A percentile compares a stretch with the other conserved stretches of the same genome.
Evolutionary conservation across 2,329 filamentous ascomycete genomes (phyloP).

Genomic region (Pseudohalonectria lignicola): DNA sequence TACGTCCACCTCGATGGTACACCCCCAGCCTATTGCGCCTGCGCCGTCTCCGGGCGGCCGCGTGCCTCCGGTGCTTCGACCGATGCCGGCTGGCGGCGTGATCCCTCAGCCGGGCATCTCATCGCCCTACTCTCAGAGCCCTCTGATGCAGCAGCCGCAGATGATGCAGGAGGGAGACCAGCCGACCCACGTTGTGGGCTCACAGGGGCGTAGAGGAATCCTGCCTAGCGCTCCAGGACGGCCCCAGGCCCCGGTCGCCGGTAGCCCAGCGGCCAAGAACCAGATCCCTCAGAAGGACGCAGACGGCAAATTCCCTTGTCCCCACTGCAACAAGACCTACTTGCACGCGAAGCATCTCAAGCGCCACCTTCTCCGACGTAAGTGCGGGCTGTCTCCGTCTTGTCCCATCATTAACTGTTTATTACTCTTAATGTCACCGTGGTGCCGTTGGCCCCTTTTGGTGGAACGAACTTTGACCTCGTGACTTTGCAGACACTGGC

Average conservation of each 20-base stretch:
- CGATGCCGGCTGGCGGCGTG: constrained; percentile 59
- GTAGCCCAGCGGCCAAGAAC: constrained; percentile 61
- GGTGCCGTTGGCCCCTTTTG: no score
- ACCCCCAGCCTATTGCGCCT: constrained; percentile 67
- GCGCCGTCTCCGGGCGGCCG: constrained; percentile 48
- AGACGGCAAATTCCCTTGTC: constrained; percentile 95
- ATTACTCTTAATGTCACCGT: constrained; percentile 9
- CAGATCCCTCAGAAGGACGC: constrained; percentile 90
- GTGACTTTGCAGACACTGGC: constrained; percentile 64
- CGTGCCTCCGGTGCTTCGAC: constrained; percentile 49
- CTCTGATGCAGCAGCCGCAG: constrained; percentile 43
- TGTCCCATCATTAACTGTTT: constrained; percentile 16
- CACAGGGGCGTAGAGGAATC: constrained; percentile 84
- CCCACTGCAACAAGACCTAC: constrained; percentile 97
- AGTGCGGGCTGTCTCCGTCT: no score
- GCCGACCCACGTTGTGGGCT: constrained; percentile 87
- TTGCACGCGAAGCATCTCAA: constrained; percentile 95
- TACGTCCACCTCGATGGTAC: constrained; percentile 53
- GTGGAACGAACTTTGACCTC: background rate
- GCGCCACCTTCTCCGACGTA: constrained; percentile 89
- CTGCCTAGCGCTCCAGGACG: constrained; percentile 82
- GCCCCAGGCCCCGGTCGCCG: constrained; percentile 62
- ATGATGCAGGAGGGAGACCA: constrained; percentile 48
- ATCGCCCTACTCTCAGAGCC: constrained; percentile 49
- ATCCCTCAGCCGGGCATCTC: constrained; percentile 46